Evolutionary conservation across 768 basidiomycete genomes (phyloP).

Genomic region (Fibroporia radiculosa): DNA sequence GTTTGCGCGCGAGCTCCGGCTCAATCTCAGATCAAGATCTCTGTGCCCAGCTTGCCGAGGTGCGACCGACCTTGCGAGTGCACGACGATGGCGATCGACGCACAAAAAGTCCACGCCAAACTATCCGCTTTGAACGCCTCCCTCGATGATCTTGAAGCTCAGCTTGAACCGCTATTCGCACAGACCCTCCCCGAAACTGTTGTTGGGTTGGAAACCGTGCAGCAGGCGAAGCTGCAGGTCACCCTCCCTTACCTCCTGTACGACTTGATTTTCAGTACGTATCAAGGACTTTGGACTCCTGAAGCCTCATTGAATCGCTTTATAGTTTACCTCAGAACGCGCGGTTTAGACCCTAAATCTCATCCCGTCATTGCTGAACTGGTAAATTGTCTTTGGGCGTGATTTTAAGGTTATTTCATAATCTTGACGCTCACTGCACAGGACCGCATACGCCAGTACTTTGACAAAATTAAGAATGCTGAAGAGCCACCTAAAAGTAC

Average conservation of each 20-base stretch:
- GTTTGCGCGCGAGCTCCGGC: neutral
- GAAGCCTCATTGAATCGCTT: neutral
- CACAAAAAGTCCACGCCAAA: constrained; percentile 28
- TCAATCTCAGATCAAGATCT: constrained; percentile 1
- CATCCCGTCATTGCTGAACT: constrained; percentile 75
- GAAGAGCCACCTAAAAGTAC: constrained; percentile 58
- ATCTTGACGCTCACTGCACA: constrained; percentile 26
- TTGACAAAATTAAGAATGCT: constrained; percentile 72
- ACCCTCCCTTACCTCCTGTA: constrained; percentile 77
- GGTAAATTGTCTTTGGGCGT: constrained; percentile 26
- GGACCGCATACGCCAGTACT: constrained; percentile 75
- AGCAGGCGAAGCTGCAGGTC: constrained; percentile 78
- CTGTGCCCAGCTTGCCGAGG: too few species aligned
- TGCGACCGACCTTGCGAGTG: too few species aligned
- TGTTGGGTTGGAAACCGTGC: constrained; percentile 57
- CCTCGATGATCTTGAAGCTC: constrained; percentile 61
- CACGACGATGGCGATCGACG: constrained; percentile 28
- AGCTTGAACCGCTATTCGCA: constrained; percentile 59
- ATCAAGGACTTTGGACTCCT: neutral
- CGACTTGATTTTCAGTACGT: constrained; percentile 78
- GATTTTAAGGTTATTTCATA: neutral
- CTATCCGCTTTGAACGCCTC: constrained; percentile 45
- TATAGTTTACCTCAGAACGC: constrained; percentile 73
- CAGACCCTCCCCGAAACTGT: constrained; percentile 63
- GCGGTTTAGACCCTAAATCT: constrained; percentile 71